Percentiles rank a stretch among this genome's conserved stretches.
Evolutionary conservation across 2,329 filamentous ascomycete genomes (phyloP).

Genomic region (Zymoseptoria passerinii): DNA sequence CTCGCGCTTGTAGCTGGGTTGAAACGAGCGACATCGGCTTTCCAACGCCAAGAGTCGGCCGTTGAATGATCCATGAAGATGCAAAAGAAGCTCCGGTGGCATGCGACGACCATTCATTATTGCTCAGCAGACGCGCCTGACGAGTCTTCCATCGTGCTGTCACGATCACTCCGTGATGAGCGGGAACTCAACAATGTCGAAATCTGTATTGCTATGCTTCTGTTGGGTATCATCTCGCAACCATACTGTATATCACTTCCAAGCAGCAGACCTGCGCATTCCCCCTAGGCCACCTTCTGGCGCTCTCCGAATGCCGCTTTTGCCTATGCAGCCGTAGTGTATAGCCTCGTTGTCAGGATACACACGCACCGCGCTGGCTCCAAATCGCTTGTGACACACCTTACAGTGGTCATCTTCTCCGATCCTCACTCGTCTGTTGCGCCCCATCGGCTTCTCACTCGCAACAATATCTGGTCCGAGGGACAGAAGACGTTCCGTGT

Average conservation of each 20-base stretch:
- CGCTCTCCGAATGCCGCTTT: slow-evolving; percentile 11
- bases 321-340: slow-evolving; percentile 41
- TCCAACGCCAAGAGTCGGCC: not conserved
- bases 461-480: slow-evolving; percentile 63
- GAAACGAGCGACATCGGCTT: not conserved
- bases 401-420: slow-evolving; percentile 83
- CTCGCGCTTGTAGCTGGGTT: not conserved
- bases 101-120: not conserved
- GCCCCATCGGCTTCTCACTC: slow-evolving; percentile 45
- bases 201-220: not conserved
- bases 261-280: slow-evolving; percentile 7
- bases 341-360: slow-evolving; percentile 58
- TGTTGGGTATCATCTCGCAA: not conserved
- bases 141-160: too few species aligned
- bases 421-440: slow-evolving; percentile 66
- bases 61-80: not conserved
- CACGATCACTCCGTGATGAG: too few species aligned
- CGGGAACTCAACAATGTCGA: not conserved
- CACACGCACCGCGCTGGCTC: slow-evolving; percentile 82
- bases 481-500: slow-evolving; percentile 62
- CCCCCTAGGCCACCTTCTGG: slow-evolving; percentile 6
- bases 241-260: slow-evolving; percentile 2
- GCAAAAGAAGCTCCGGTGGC: not conserved
- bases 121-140: not conserved
- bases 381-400: slow-evolving; percentile 87